phyloP scores from a whole-genome alignment of 129 eudicot species.

The Cynara cardunculus region DNA sequence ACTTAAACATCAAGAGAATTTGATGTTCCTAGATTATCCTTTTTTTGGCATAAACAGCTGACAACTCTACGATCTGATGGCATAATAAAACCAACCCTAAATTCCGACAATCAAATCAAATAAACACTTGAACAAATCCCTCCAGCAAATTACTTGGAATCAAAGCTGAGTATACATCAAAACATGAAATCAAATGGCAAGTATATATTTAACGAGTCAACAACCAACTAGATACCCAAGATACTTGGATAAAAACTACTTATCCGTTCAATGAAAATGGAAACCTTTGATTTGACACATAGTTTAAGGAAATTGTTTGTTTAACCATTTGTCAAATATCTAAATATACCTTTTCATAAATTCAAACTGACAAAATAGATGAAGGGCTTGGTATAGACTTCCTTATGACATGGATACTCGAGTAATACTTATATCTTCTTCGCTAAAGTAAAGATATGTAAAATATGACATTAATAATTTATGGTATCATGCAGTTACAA shows the following conservation, averaged over 20 bases:
- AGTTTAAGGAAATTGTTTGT: neutral
- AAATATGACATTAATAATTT: neutral
- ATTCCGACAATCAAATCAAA: too few relatives aligned
- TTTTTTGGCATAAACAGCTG: too few relatives aligned
- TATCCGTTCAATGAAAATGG: neutral
- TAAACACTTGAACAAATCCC: neutral
- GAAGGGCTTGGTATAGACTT: slow-evolving; percentile 65
- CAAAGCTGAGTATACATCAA: neutral
- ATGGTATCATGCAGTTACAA: neutral
- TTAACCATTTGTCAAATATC: neutral
- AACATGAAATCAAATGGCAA: neutral
- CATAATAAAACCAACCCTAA: too few relatives aligned
- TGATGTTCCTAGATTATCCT: too few relatives aligned
- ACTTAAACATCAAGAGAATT: too few relatives aligned
- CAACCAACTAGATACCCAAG: neutral
- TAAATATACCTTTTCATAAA: neutral
- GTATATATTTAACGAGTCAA: neutral
- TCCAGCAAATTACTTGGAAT: neutral
- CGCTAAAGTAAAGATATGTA: neutral
- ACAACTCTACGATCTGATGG: neutral
- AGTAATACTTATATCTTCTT: slow-evolving; percentile 35
- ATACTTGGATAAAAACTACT: neutral
- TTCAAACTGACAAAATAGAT: neutral
- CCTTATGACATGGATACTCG: slow-evolving; percentile 63
- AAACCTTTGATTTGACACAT: neutral